These are phyloP conservation scores for Citrus trifoliata DNA, from an alignment of 345 rosid species.

Conservation along the genomic window DNA sequence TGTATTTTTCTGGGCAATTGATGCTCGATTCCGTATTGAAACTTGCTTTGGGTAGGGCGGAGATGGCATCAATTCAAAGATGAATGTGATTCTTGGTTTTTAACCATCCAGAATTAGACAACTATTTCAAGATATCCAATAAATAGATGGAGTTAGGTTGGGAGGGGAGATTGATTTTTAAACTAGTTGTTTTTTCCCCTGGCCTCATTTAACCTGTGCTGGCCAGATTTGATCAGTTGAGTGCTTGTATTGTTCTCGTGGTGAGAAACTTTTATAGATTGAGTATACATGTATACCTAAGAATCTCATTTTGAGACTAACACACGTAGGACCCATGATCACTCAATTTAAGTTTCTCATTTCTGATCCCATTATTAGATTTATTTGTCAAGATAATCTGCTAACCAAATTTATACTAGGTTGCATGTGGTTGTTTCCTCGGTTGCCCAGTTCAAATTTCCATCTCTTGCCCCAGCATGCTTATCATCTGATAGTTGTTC, in stretches of 20 bases:
- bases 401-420: neutral
- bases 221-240: neutral
- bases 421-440: constrained; percentile 11
- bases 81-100: neutral
- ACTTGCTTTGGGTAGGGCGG: neutral
- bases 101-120: neutral
- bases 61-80: neutral
- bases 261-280: neutral
- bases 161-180: neutral
- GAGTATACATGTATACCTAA: neutral
- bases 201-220: neutral
- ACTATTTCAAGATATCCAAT: neutral
- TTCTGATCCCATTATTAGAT: neutral
- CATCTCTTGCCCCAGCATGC: neutral
- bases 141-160: neutral
- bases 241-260: neutral
- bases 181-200: neutral
- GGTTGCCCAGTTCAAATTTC: neutral
- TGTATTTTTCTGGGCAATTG: neutral
- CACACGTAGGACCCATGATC: neutral
- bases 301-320: neutral
- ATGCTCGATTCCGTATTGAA: neutral
- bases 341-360: neutral
- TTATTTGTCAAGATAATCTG: neutral
- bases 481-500: constrained; percentile 22